Evolutionary conservation across 2,329 filamentous ascomycete species (phyloP).

Genomic region (Aspergillus clavatus): DNA sequence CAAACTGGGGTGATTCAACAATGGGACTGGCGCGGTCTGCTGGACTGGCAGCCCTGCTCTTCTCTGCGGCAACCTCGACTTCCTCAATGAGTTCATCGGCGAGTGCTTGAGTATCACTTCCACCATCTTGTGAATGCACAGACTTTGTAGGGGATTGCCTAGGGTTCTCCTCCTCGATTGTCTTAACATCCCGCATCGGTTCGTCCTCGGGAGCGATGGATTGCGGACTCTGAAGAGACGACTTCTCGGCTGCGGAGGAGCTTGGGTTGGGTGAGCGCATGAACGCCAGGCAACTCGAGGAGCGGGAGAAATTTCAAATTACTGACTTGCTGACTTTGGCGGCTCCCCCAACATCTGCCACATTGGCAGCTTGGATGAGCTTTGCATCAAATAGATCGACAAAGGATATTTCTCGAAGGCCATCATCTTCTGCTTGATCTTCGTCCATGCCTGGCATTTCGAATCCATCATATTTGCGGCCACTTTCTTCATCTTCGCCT

Average conservation of each 20-base stretch:
- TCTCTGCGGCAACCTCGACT: not conserved
- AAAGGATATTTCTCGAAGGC: conserved; percentile 57
- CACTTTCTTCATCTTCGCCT: conserved; percentile 49
- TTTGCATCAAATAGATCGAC: conserved; percentile 64
- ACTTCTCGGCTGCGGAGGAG: conserved; percentile 24
- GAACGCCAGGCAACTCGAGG: conserved; percentile 14
- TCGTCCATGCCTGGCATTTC: conserved; percentile 65
- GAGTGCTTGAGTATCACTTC: not conserved
- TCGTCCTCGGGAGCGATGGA: conserved; percentile 4
- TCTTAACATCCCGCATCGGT: not conserved
- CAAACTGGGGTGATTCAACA: conserved; percentile 17
- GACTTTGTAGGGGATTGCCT: not conserved
- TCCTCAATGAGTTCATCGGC: not conserved
- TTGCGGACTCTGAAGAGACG: conserved; percentile 18
- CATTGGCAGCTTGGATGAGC: conserved; percentile 49
- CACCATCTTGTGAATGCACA: not conserved
- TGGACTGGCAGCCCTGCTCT: not conserved
- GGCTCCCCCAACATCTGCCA: conserved; percentile 22
- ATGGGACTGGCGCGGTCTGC: conserved; percentile 7
- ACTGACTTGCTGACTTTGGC: conserved; percentile 38
- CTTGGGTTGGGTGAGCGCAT: conserved; percentile 29
- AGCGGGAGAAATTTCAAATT: conserved; percentile 26
- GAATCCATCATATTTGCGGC: conserved; percentile 72
- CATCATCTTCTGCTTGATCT: conserved; percentile 53
- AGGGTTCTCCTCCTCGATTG: not conserved